phyloP scores from a whole-genome alignment of 306 rosid genomes.

The Gleditsia sinensis region DNA sequence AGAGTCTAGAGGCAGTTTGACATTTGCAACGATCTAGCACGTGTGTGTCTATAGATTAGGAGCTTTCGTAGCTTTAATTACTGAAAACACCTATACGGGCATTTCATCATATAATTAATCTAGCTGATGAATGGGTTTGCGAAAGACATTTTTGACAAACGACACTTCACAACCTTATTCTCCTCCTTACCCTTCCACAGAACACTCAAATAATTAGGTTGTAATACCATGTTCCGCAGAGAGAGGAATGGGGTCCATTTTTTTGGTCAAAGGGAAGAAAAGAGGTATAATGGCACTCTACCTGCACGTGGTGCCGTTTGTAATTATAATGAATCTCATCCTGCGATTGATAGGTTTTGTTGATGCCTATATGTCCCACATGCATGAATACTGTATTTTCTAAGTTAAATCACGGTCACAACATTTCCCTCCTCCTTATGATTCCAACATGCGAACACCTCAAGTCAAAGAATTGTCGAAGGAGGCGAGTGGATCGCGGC shows the following conservation, averaged over 20 bases:
- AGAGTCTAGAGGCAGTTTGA: conserved; percentile 18
- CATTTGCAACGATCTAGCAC: conserved; percentile 36
- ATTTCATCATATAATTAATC: conserved; percentile 40
- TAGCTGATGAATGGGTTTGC: conserved; percentile 20
- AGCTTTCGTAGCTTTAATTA: conserved; percentile 17
- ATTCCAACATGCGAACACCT: neutral
- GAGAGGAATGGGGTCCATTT: neutral
- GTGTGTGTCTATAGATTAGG: conserved; percentile 37
- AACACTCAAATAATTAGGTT: no score
- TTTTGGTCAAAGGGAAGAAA: conserved; percentile 25
- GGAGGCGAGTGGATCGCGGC: neutral
- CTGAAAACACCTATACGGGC: conserved; percentile 47
- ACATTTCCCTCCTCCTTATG: neutral
- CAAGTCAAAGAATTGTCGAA: neutral
- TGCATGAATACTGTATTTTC: neutral
- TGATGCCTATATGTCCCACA: conserved; percentile 12
- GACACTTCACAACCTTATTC: conserved; percentile 39
- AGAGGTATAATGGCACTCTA: neutral
- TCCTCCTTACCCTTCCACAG: conserved; percentile 1
- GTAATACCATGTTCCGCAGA: conserved; percentile 13
- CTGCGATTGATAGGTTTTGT: conserved; percentile 31
- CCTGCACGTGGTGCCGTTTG: conserved; percentile 39
- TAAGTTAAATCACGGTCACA: neutral
- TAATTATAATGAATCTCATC: neutral
- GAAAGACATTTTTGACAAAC: conserved; percentile 38